Evolutionary conservation across 345 rosid species (phyloP), one percentile per base, ranked within the genome.

Genomic region (Dovyalis caffra): DNA sequence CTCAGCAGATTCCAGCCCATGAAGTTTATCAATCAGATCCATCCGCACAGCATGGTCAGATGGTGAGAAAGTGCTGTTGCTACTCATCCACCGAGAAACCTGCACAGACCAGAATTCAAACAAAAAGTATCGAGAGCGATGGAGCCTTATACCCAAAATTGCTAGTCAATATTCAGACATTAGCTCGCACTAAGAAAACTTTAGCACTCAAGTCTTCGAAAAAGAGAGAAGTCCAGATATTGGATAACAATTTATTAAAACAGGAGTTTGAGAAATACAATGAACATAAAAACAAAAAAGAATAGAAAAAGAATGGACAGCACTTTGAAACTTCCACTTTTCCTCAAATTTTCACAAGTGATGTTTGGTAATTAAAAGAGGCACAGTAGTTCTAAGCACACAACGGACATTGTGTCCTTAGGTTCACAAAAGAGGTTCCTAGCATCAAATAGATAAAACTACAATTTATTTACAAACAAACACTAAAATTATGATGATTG

Each of bases 11-110:
- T 78, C 85, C 11, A 81, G 37, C 25, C 90, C 86, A 10, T 51
- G 72, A 83, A 85, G 85, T 61, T 64, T 79, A 61, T 87, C 83
- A 23, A 87, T 83, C 72, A 87, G 78, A 79, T 85, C 83, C 85
- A 87, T 74, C 74, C 74, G 84, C 71, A 84, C 74, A 20, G 90
- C 90, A 33, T 15, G 63, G 25, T 82, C 86, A 75, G 72, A 45
- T 16, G 51, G 53, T 31, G 85, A 73, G 65, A 87, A 79, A 9
- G 70, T 25, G n/a, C n/a, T 29, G 23, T 66, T 73, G 58, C 66
- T 16, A 16, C 78, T 75, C 78, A 77, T 79, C 90, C 90, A 85
- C 63, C 80, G 72, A 25, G 85, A 87, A 67, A 81, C 84, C 90
- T 87, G 84, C 78, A 57, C 60, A 68, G 34, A 35, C 74, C 64